Base-by-base conservation (phyloP, 1,284 basidiomycete species). In the Trametes polyzona region DNA sequence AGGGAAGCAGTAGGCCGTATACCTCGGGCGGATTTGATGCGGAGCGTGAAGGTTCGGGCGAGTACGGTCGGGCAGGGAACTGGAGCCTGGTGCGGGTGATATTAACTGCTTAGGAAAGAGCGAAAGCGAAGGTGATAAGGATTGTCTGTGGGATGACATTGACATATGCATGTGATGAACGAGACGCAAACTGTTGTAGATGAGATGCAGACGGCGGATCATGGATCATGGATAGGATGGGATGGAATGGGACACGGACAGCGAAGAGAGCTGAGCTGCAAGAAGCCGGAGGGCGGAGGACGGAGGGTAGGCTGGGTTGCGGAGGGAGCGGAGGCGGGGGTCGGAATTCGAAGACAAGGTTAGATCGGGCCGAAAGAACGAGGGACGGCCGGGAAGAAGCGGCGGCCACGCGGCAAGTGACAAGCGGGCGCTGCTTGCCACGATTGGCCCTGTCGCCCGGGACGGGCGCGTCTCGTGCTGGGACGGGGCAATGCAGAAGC, bases 401-500 rank as follows among this genome's bases (percentile, higher is more conserved):
- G 40, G 23, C 24, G 14, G 52, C 57, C 57, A 58, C 60, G 60
- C 53, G 57, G 51, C 33, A 23, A 27, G 23, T 47, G 56, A 53
- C 52, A 54, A 35, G 35, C 44, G 51, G 51, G 60, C 60, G 60
- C 52, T 57, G 57, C 7, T 24, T 24, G 24, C 11, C 16, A 10
- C 19, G 33, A 59, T 52, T 52, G 58, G 54, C 41, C 30, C 39
- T 14, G 6, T 3, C 19, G 17, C 17, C 26, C 19, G 35, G 26
- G 8, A 33, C 21, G 14, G n/a, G n/a, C n/a, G 19, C 37, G 39
- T 16, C 30, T 10, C 27, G 7, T 27, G 41, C 21, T 29, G 41
- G 9, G 50, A 42, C 7, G 61, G 44, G 61, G 61, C 61, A 54
- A 51, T 62, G 55, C 61, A 32, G 35, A 23, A 17, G 29, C 19